Evolutionary conservation across 164 flowering plant genomes (phyloP), one percentile per base, ranked within the genome.

Genomic region (Santalum album): DNA sequence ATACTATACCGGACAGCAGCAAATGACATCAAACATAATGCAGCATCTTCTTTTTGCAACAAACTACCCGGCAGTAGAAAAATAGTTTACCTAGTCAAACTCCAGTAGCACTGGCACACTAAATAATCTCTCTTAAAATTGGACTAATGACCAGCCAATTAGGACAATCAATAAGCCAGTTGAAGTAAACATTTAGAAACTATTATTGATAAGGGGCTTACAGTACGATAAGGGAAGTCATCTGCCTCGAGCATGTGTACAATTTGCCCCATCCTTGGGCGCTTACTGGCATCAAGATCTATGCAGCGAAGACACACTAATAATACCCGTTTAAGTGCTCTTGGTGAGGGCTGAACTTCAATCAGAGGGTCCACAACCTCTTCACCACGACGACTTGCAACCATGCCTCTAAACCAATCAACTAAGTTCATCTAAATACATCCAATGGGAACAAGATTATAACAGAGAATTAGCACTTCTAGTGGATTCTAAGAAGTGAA

Each of bases 201-300:
- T 20, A 12, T 2, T 29, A 29, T 9, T 29, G 34, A 29, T 9
- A 29, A 29, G 47, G 52, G 27, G 52, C 91, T 79, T 69, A 87
- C 89, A n/a, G 80, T 12, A 23, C 84, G 91, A 60, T 70, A 84
- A 53, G 86, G 84, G 52, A 78, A 84, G 34, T 90, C 92, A 56
- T 86, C 97, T 32, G 81, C 86, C 75, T 90, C 95, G n/a, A 87
- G 95, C 97, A 90, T 90, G 59, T 87, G 95, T 25, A 84, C 82
- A 47, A 84, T 78, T 60, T 86, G 95, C 39, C 95, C 95, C 92
- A 90, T 86, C 68, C 83, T 86, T 52, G 97, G 95, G 32, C 95
- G 73, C 61, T 86, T 86, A 39, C 27, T 46, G 55, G 78, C 78
- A 72, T 90, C 95, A 66, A 69, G 47, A 62, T 86, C 97, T 61